Evolutionary conservation across 2,329 filamentous ascomycete species (phyloP), one percentile per base, ranked within the genome.

Genomic region (Colletotrichum euphorbiae): DNA sequence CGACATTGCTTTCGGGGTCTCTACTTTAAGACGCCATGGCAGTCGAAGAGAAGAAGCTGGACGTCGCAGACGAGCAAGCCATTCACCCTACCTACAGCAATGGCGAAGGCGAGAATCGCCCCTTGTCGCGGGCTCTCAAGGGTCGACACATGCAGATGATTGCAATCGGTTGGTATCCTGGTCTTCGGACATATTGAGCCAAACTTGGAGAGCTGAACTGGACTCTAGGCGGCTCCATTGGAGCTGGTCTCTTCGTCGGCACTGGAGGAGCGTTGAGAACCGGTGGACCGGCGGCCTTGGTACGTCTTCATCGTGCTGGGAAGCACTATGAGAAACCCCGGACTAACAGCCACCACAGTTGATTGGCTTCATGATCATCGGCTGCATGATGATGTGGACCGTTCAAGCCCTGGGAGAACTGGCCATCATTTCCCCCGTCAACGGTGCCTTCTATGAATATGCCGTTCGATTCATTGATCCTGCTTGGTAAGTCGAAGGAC

Each of bases 381-480:
- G 87, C 40, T 73, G 84, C 48, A 83, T 88, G 73, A 82, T 89
- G 54, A 56, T 45, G 42, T 84, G 85, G 69, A 82, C 85, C 52
- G 86, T 87, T 51, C 88, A 81, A 80, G 87, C 87, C 8, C 80
- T 90, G 42, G 88, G 87, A 43, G 88, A 90, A 76, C 79, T 89
- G 24, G 85, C 87, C 1, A 86, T 88, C 12, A 76, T 89, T 72
- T 82, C 88, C 19, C 88, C 87, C 1, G 84, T 89, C 8, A 88
- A 87, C 12, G 88, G 88, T 21, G 84, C 84, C 45, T 89, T 89
- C 76, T 87, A 88, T 56, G 81, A 85, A 5, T 88, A 90, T 75
- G 81, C 84, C 59, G 83, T 86, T 72, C 85, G 87, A 21, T 84
- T 90, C 52, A 84, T 90, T 62, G 88, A 89, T 73, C 87, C 87